Evolutionary conservation across 75 land plant genomes (phyloP).

Genomic region (Sequoiadendron giganteum): DNA sequence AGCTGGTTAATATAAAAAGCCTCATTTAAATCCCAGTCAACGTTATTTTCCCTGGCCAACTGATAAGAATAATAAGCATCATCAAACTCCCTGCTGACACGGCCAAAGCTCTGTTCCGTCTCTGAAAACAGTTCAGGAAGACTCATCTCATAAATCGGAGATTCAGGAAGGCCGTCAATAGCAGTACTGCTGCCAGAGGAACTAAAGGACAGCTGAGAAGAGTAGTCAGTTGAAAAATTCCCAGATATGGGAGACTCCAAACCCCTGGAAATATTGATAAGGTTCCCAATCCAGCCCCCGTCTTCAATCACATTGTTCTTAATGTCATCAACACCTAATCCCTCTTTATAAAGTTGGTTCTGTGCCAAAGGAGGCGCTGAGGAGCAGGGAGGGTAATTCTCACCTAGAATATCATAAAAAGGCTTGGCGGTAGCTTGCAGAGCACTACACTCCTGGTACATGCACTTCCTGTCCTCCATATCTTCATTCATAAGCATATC

Average conservation of each 20-base stretch:
- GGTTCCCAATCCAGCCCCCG: conserved; percentile 2
- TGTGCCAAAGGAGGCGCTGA: background rate
- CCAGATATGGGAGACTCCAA: conserved; percentile 11
- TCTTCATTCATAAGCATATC: conserved; percentile 83
- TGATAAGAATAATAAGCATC: background rate
- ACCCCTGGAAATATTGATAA: background rate
- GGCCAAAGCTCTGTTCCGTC: background rate
- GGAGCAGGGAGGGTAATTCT: conserved; percentile 19
- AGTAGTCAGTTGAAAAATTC: conserved; percentile 5
- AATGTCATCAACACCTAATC: background rate
- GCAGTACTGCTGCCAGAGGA: conserved; percentile 12
- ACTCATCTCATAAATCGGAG: conserved; percentile 9
- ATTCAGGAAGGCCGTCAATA: conserved; percentile 2
- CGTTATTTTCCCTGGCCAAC: background rate
- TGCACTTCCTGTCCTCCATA: conserved; percentile 53
- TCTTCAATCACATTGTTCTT: background rate
- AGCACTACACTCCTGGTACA: conserved; percentile 50
- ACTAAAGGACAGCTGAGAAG: conserved; percentile 11
- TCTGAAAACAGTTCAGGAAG: conserved; percentile 4
- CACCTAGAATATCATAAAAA: conserved; percentile 57
- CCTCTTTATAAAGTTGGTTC: background rate
- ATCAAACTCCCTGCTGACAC: background rate
- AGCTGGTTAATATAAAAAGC: background rate
- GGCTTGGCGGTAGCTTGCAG: conserved; percentile 71
- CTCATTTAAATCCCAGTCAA: background rate